phyloP scores from a whole-genome alignment of 768 basidiomycete species.

The Rhizopogon vulgaris region DNA sequence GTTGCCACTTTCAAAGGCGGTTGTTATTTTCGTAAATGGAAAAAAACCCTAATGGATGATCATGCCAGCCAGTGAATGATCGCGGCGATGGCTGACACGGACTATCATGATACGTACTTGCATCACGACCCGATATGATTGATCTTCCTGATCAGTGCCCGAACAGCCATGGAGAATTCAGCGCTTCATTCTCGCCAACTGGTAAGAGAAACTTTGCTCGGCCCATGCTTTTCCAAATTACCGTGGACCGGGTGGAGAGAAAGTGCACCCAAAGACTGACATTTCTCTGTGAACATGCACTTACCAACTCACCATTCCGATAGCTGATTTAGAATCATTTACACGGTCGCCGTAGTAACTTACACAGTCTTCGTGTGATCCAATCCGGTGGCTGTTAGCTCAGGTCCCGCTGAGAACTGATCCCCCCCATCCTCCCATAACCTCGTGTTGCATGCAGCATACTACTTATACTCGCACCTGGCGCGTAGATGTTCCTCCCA shows the following conservation, averaged over 20 bases:
- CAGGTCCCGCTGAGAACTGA: slow-evolving; percentile 13
- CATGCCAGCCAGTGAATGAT: no score
- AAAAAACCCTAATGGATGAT: background rate
- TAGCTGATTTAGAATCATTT: slow-evolving; percentile 8
- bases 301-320: background rate
- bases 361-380: slow-evolving; percentile 16
- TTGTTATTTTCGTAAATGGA: background rate
- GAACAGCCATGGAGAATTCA: no score
- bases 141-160: background rate
- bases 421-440: slow-evolving; percentile 10
- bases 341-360: slow-evolving; percentile 27
- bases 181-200: no score
- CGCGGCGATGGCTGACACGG: no score
- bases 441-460: slow-evolving; percentile 6
- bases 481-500: background rate
- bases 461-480: slow-evolving; percentile 5
- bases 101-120: no score
- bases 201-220: background rate
- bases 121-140: no score
- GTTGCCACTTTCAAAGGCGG: no score
- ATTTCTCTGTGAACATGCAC: slow-evolving; percentile 1
- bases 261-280: background rate
- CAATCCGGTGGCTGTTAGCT: slow-evolving; percentile 7
- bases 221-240: background rate
- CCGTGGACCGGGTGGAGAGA: background rate